Conservation (phyloP, 169 alveolate genomes). For the Eimeria zaria region DNA sequence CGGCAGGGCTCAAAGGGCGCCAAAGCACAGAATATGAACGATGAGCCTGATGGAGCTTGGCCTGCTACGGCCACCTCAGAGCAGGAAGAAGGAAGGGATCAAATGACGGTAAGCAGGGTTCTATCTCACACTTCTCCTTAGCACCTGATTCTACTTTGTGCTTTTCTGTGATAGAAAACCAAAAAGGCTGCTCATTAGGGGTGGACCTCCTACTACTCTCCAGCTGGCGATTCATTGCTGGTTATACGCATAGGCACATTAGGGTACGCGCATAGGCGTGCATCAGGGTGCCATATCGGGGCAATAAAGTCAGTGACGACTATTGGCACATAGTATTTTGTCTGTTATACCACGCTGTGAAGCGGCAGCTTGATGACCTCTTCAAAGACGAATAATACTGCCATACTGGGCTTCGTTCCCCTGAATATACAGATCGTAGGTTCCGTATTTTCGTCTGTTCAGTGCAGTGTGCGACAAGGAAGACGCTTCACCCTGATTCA, state of each 20-base stretch:
- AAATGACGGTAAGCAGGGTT: neutral
- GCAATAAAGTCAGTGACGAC: neutral
- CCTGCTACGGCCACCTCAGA: neutral
- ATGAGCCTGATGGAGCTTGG: neutral
- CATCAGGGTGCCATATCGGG: neutral
- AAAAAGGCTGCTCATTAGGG: neutral
- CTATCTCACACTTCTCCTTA: neutral
- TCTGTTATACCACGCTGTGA: neutral
- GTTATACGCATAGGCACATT: neutral
- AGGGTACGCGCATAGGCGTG: too few relatives aligned
- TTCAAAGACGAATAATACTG: neutral
- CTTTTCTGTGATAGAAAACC: neutral
- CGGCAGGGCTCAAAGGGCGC: neutral
- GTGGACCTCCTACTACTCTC: neutral
- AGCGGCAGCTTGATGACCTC: neutral
- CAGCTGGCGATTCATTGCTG: neutral
- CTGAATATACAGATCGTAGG: neutral
- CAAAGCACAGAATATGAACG: neutral
- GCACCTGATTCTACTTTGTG: neutral
- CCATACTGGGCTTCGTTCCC: neutral
- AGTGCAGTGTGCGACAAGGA: neutral
- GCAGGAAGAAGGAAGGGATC: neutral
- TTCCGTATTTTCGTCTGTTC: neutral
- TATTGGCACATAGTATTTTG: neutral
- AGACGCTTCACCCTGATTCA: neutral